These are phyloP conservation scores for Heliosperma pusillum DNA, from an alignment of 148 eudicot species.

Conservation along the genomic window DNA sequence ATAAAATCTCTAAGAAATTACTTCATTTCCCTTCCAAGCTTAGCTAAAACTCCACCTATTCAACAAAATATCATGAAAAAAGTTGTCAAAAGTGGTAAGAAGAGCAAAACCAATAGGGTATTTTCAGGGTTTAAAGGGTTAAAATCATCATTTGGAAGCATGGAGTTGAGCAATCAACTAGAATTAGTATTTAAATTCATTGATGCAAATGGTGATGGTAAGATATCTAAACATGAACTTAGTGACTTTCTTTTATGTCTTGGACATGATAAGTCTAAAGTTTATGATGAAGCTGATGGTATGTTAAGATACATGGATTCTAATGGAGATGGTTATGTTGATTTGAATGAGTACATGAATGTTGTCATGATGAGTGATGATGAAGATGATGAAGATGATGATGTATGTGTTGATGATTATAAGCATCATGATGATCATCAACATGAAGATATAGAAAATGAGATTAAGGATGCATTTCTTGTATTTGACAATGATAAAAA, in stretches of 20 bases:
- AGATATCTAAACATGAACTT: constrained; percentile 48
- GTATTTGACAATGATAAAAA: constrained; percentile 57
- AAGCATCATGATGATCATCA: background rate
- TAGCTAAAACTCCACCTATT: constrained; percentile 21
- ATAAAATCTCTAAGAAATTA: constrained; percentile 18
- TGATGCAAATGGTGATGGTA: constrained; percentile 68
- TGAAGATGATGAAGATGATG: background rate
- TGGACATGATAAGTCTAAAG: constrained; percentile 45
- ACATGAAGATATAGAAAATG: constrained; percentile 22
- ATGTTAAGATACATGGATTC: constrained; percentile 54
- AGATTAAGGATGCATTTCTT: constrained; percentile 49
- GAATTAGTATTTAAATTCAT: constrained; percentile 62
- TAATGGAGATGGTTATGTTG: constrained; percentile 63
- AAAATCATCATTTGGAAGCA: constrained; percentile 37
- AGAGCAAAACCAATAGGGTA: constrained; percentile 30
- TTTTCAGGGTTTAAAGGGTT: constrained; percentile 30
- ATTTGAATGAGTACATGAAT: constrained; percentile 56
- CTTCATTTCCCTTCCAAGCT: constrained; percentile 28
- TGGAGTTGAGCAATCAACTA: constrained; percentile 45
- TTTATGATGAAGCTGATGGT: constrained; percentile 41
- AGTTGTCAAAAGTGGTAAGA: constrained; percentile 14
- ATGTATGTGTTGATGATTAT: constrained; percentile 12
- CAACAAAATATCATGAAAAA: constrained; percentile 24
- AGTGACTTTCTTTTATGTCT: constrained; percentile 43
- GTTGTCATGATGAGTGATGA: constrained; percentile 37